phyloP scores from a whole-genome alignment of 345 rosid genomes.

The Eucalyptus dawsonii region DNA sequence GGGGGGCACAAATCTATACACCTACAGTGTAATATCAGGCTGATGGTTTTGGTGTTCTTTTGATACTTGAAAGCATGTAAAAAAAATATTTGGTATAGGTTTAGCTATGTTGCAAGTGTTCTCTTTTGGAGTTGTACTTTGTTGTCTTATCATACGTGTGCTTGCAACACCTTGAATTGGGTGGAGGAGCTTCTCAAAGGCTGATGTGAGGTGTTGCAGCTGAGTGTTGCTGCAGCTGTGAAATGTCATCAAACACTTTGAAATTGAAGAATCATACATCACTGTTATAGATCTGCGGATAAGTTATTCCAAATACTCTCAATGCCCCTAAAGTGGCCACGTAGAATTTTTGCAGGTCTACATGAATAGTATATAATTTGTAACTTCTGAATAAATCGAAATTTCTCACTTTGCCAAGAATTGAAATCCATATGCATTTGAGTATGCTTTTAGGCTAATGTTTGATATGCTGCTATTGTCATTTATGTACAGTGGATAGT shows the following conservation, averaged over 20 bases:
- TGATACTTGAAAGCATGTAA: not conserved
- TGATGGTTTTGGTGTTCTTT: not conserved
- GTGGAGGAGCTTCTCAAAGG: not conserved
- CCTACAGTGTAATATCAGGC: not conserved
- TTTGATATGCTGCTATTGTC: not conserved
- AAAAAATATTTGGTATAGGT: not conserved
- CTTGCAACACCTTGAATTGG: not conserved
- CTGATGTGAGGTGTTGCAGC: not conserved
- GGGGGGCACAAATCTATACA: not conserved
- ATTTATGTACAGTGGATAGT: not conserved
- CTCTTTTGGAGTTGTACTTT: not conserved
- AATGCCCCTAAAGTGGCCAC: not conserved
- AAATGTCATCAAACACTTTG: not conserved
- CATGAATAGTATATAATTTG: not conserved
- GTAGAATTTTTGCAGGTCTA: not conserved
- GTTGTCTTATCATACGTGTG: not conserved
- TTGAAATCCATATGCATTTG: not conserved
- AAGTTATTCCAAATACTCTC: not conserved
- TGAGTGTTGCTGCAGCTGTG: not conserved
- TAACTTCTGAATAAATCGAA: not conserved
- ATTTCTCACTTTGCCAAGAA: not conserved
- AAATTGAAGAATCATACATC: not conserved
- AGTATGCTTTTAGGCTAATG: not conserved
- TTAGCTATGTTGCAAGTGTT: not conserved
- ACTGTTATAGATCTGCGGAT: not conserved